Evolutionary conservation across 129 eudicot species (phyloP).

Genomic region (Helianthus annuus): HanXRQr2.0-SUNRISE NC_035442.2:101837045-101837544

Average conservation of each 20-base stretch:
- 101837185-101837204: constrained; percentile 27
- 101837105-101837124: constrained; percentile 23
- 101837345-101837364: neutral
- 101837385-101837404: too few relatives aligned
- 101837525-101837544: too few relatives aligned
- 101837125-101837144: constrained; percentile 61
- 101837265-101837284: too few relatives aligned
- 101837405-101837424: too few relatives aligned
- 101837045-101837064: constrained; percentile 15
- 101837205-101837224: neutral
- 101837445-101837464: neutral
- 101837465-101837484: neutral
- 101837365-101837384: neutral
- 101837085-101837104: constrained; percentile 32
- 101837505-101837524: neutral
- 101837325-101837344: neutral
- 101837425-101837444: neutral
- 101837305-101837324: too few relatives aligned
- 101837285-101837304: too few relatives aligned
- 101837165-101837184: constrained; percentile 96
- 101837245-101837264: too few relatives aligned
- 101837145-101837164: constrained; percentile 98
- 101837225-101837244: neutral
- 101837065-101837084: constrained; percentile 27
- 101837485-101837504: neutral